Conservation (phyloP, 768 basidiomycete genomes). For the Calocera cornea region DNA sequence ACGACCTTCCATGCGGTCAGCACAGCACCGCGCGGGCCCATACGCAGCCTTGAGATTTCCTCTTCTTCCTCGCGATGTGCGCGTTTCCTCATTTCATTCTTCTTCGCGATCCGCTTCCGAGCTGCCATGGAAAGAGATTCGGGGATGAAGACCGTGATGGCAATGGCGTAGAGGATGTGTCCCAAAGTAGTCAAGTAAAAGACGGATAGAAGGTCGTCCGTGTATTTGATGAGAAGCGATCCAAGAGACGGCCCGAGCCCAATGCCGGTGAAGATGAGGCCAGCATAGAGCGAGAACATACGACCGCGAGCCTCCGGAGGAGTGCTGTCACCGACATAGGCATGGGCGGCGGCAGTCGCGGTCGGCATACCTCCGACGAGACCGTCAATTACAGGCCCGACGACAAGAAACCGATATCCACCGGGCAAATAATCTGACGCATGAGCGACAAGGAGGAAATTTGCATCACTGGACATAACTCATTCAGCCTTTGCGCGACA, state of each 20-base stretch:
- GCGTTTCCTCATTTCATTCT: slow-evolving; percentile 7
- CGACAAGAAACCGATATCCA: slow-evolving; percentile 65
- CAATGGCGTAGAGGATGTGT: slow-evolving; percentile 37
- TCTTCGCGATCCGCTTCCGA: slow-evolving; percentile 27
- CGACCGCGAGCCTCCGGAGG: slow-evolving; percentile 42
- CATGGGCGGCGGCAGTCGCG: slow-evolving; percentile 40
- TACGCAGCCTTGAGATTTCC: background rate
- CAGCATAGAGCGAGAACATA: slow-evolving; percentile 49
- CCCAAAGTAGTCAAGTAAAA: slow-evolving; percentile 52
- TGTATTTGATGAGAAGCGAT: slow-evolving; percentile 44
- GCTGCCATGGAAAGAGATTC: slow-evolving; percentile 58
- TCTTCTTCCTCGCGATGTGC: background rate
- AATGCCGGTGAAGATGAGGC: slow-evolving; percentile 60
- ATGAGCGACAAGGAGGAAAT: slow-evolving; percentile 49
- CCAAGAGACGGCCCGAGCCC: slow-evolving; percentile 66
- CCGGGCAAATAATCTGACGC: slow-evolving; percentile 53
- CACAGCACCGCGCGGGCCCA: background rate
- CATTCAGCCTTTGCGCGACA: background rate
- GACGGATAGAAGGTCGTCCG: slow-evolving; percentile 42
- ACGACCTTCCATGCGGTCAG: slow-evolving; percentile 24
- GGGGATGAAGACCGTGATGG: slow-evolving; percentile 51
- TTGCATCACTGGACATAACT: slow-evolving; percentile 35
- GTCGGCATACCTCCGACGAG: slow-evolving; percentile 47
- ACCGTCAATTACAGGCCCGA: slow-evolving; percentile 56
- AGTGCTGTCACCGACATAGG: slow-evolving; percentile 58